A percentile compares a stretch with the other conserved stretches of the same genome.
Evolutionary conservation across 2,329 filamentous ascomycete genomes (phyloP).

Genomic region (Rosellinia necatrix): DNA sequence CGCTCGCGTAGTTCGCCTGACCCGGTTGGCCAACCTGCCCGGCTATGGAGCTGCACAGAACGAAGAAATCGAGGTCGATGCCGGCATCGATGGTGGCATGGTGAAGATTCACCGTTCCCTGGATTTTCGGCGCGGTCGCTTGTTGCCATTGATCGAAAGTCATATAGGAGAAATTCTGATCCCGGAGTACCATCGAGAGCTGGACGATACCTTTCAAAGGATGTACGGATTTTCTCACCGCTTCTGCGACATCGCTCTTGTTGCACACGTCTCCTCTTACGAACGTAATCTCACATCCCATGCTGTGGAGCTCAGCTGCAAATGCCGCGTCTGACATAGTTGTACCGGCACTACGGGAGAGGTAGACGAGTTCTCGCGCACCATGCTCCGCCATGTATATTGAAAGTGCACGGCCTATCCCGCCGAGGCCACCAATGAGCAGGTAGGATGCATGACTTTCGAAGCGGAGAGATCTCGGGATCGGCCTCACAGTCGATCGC

Average conservation of each 20-base stretch:
- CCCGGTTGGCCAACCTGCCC: constrained; percentile 35
- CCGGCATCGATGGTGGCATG: constrained; percentile 29
- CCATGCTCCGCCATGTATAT: constrained; percentile 44
- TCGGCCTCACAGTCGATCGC: too few species aligned
- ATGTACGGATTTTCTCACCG: not conserved
- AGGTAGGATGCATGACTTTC: constrained; percentile 36
- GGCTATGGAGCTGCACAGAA: constrained; percentile 40
- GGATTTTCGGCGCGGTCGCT: constrained; percentile 43
- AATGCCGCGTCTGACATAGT: constrained; percentile 23
- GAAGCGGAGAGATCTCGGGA: too few species aligned
- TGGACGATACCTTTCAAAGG: constrained; percentile 27
- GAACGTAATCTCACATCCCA: constrained; percentile 29
- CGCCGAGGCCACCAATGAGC: constrained; percentile 41
- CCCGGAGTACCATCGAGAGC: constrained; percentile 34
- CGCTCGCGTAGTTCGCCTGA: constrained; percentile 45
- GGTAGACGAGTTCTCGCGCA: constrained; percentile 45
- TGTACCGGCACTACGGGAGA: constrained; percentile 42
- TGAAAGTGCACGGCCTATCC: constrained; percentile 37
- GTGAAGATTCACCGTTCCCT: constrained; percentile 49
- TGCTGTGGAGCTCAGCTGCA: constrained; percentile 29
- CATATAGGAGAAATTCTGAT: constrained; percentile 44
- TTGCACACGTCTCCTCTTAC: constrained; percentile 28
- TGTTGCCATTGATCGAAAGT: constrained; percentile 40
- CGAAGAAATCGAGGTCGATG: constrained; percentile 43
- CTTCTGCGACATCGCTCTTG: constrained; percentile 24